These are phyloP conservation scores for Backusella westeae DNA, from an alignment of 192 early-diverging fungal genomes.

Conservation along the genomic window DNA sequence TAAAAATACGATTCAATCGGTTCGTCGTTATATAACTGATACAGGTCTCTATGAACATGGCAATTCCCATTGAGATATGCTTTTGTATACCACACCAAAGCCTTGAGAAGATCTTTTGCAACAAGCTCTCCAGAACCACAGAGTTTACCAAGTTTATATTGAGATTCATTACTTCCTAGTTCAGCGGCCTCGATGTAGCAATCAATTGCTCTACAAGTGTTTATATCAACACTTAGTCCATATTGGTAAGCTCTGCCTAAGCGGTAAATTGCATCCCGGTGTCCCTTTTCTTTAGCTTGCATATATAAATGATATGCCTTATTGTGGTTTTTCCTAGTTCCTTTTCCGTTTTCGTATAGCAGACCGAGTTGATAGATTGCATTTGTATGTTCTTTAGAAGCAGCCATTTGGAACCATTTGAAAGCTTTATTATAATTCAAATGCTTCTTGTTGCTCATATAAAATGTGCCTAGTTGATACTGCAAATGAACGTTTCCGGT, in stretches of 20 bases:
- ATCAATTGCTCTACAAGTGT: neutral
- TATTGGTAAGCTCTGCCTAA: neutral
- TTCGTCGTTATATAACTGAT: neutral
- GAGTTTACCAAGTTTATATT: neutral
- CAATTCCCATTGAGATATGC: neutral
- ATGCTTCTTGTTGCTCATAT: neutral
- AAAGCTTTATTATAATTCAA: neutral
- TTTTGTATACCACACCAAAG: neutral
- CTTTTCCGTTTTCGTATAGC: neutral
- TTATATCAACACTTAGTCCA: neutral
- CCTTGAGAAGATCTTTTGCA: neutral
- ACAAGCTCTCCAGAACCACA: neutral
- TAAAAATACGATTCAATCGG: neutral
- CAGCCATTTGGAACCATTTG: neutral
- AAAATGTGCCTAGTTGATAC: neutral
- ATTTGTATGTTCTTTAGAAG: neutral
- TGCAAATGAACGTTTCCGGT: neutral
- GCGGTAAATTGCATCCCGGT: neutral
- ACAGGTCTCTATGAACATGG: neutral
- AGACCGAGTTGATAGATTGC: neutral
- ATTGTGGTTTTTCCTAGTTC: neutral
- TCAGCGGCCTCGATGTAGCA: neutral
- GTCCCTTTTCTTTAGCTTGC: neutral
- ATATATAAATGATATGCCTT: neutral
- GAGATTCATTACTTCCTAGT: neutral